Conservation (phyloP, 2,329 filamentous ascomycete species). For the Sclerotinia sclerotiorum region DNA sequence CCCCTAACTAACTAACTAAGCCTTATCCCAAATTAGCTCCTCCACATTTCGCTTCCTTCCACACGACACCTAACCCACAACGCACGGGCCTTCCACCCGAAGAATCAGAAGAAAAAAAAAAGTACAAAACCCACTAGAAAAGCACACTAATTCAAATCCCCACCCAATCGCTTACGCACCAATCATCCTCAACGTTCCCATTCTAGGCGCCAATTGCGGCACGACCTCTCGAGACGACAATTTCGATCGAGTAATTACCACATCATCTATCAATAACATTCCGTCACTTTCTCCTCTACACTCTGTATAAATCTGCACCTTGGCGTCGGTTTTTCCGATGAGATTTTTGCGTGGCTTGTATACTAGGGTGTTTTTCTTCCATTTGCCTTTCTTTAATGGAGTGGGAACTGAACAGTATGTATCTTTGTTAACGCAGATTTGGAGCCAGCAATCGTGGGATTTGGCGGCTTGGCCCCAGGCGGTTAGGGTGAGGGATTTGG, state of each 20-base stretch:
- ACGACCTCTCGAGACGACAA: background rate
- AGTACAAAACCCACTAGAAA: too few species aligned
- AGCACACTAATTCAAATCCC: too few species aligned
- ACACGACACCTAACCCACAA: too few species aligned
- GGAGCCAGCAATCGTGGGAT: constrained; percentile 14
- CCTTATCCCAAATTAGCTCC: background rate
- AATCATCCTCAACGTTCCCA: background rate
- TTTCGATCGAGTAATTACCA: constrained; percentile 1
- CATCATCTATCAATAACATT: constrained; percentile 13
- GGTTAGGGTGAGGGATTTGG: background rate
- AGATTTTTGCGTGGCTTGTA: constrained; percentile 9
- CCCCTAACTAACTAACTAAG: background rate
- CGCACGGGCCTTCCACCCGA: too few species aligned
- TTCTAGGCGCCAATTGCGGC: background rate
- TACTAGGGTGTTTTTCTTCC: constrained; percentile 18
- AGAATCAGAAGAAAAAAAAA: background rate
- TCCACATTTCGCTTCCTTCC: background rate
- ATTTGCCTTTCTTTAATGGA: constrained; percentile 19
- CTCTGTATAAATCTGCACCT: constrained; percentile 16
- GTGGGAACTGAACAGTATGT: constrained; percentile 11
- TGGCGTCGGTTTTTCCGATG: background rate
- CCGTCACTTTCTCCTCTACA: constrained; percentile 18
- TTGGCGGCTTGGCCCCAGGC: constrained; percentile 15
- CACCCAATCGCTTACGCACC: background rate
- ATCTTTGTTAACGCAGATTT: constrained; percentile 21